Evolutionary conservation across 106 monocot species (phyloP), one percentile per base, ranked within the genome.

Genomic region (Triglochin maritima): DNA sequence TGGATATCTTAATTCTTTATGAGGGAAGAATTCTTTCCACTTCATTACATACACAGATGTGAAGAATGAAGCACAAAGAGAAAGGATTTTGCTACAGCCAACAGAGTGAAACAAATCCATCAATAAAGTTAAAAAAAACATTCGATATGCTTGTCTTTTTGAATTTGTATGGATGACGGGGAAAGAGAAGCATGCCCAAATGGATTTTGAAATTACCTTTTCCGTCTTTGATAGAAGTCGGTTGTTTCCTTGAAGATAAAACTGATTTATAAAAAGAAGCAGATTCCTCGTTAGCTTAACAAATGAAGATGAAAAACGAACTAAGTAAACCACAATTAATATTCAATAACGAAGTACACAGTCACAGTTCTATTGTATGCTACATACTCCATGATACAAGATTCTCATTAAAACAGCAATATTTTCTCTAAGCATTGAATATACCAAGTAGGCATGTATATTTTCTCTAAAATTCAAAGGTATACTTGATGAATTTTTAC

Each of bases 21-120:
- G 53, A 8, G 87, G 90, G 76, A 95, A 90, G 72, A 95, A 90
- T 12, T 87, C 81, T 76, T 78, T 87, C 94, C 94, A 95, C 76
- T 85, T 87, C 79, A 85, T 83, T 50, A 90, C 81, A 47, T 95
- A 95, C 8, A 79, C 67, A 42, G 94, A 85, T 53, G 90, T 87
- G 78, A 95, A 95, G 62, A 87, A 95, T 16, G 94, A 90, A 47
- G 87, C 87, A 70, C 72, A 74, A 44, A 85, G 74, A 9, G 94
- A 85, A 46, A 95, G 77, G 44, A 95, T 74, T 78, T 95, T 87
- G 76, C 94, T 95, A 85, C 73, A 86, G 57, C 46, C 44, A 76
- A 46, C 8, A 70, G 57, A 57, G 64, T 47, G 54, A 48, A 47
- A 72, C 16, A 45, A 12, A 60, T 47, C 29, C 9, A 41, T 57